Base-by-base conservation (phyloP, 2,329 filamentous ascomycete genomes). In the Didymella exigua region DNA sequence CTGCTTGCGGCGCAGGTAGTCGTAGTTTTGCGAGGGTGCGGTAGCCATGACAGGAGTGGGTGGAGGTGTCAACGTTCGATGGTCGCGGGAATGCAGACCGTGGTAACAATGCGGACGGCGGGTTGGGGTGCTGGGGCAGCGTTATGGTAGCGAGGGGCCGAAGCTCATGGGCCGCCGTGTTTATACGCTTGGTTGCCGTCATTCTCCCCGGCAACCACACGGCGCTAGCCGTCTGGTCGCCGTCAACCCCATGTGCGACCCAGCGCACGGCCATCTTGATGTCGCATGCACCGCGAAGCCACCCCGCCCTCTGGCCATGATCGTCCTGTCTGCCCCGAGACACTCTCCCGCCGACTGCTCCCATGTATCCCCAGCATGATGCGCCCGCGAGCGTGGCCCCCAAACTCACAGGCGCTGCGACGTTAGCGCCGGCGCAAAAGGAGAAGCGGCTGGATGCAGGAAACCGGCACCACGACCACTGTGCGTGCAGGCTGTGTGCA, bases 401-500 rank as follows among this genome's bases (percentile, higher is more conserved):
- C 23, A 30, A n/a, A 10, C 42, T 16, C 13, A 31, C 24, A 6
- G 14, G 24, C 29, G 33, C 31, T 11, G 31, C 27, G 24, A 38
- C 21, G 36, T 38, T 19, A 38, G 36, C 21, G 33, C 54, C 23
- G 18, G 40, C 34, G 33, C 37, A 42, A 21, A 60, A 63, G 56
- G 59, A 67, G 49, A 66, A 61, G 50, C 55, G 65, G 49, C 66
- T 70, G 47, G 89, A 93, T 74, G 93, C 93, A 49, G 93, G 93
- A 44, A 79, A 96, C 72, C 86, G 85, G 74, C 91, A 89, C 73
- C 79, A 92, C 54, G 86, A 96, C 78, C 79, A 81, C 67, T 82
- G 79, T 76, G 66, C 58, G 73, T 72, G 45, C 24, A 19, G 46
- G 46, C 60, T 68, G 42, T 43, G 51, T 44, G 45, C 45, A 10